These are phyloP conservation scores for Solanum gracilifrons DNA, from an alignment of 257 asterid species.

Conservation along the genomic window DNA sequence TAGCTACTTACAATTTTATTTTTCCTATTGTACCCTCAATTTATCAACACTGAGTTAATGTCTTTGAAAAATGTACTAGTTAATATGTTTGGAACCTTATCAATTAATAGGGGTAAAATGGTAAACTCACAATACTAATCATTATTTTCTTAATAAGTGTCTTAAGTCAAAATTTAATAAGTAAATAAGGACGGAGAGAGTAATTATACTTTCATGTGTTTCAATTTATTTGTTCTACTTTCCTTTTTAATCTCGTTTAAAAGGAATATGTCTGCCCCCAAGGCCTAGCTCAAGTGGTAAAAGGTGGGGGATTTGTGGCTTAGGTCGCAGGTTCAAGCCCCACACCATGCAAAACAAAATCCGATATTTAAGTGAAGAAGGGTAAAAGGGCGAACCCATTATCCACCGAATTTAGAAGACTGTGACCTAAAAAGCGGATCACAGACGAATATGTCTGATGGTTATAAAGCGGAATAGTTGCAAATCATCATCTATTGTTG, in stretches of 20 bases:
- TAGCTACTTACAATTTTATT: not conserved
- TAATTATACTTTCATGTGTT: not conserved
- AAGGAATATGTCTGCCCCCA: not conserved
- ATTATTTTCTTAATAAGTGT: not conserved
- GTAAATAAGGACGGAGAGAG: not conserved
- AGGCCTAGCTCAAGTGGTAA: not conserved
- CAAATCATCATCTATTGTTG: not conserved
- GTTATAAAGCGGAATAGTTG: not conserved
- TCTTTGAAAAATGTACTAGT: too few relatives aligned
- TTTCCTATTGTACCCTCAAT: not conserved
- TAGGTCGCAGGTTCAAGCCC: not conserved
- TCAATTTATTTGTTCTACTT: too few relatives aligned
- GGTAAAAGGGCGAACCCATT: rapidly evolving
- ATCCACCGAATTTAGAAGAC: not conserved
- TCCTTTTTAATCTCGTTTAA: not conserved
- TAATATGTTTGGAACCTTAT: not conserved
- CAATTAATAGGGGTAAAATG: too few relatives aligned
- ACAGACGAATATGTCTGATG: not conserved
- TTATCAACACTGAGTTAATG: too few relatives aligned
- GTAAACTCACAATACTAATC: not conserved
- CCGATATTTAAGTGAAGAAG: not conserved
- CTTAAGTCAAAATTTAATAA: too few relatives aligned
- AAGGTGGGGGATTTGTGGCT: not conserved
- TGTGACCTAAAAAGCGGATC: not conserved
- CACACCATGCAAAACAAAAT: not conserved